Base-by-base conservation (phyloP, 2,329 filamentous ascomycete species). In the Alternaria longipes region DNA sequence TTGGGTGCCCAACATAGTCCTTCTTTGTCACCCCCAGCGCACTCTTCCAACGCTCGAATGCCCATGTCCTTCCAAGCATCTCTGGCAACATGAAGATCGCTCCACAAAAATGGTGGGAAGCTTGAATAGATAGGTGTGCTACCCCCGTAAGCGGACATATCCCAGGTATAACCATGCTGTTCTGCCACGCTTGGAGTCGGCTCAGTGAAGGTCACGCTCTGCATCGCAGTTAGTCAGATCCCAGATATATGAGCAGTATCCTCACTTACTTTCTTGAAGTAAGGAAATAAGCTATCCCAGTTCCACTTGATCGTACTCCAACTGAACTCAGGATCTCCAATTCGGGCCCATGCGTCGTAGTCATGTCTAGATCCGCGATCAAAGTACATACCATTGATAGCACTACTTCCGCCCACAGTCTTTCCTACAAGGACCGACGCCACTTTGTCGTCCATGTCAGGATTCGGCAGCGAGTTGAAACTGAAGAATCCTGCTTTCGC, bases 251-350 rank as follows among this genome's bases (percentile, higher is more conserved):
- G 28, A 30, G 8, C 30, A 20, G 24, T 20, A 51, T 22, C 12
- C 8, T 3, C 12, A n/a, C 47, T n/a, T 26, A 34, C 58, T 38
- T 59, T 60, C 36, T 65, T 63, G 50, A 65, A 69, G 41, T 67
- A 69, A 6, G 60, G 64, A 30, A 64, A 59, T 20, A 69, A 18
- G n/a, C 49, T 46, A 12, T 65, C 45, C 64, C 66, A 69, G 5
- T 63, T 41, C 66, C 66, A 69, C 16, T 36, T 57, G 9, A 30
- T 36, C 14, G 52, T 53, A 38, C 47, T 26, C 12, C 14, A 20
- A 12, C 49, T 38, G n/a, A 40, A 51, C 2, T 57, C 47, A 26
- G 54, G 59, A 32, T 55, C 54, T 6, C 61, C 56, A 11, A 61
- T 41, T 18, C 59, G 30, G 12, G 49, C 56, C 65, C 65, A 68